These are phyloP conservation scores for Sporobolomyces roseus DNA, from an alignment of 768 basidiomycete species.

Conservation along the genomic window DNA sequence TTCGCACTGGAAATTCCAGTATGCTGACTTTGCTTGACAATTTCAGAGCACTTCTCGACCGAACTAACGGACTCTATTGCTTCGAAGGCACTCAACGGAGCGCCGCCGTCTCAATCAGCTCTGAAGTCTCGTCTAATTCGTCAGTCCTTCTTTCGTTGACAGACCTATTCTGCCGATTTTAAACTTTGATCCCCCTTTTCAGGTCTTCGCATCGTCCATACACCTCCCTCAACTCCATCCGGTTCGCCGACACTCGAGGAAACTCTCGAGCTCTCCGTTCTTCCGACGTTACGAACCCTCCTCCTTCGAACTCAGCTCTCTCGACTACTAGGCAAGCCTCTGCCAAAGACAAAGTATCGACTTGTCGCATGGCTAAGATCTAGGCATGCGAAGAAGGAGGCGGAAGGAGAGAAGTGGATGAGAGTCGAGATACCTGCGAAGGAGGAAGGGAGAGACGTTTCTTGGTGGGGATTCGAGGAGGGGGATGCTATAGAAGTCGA, in stretches of 20 bases:
- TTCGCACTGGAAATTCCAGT: no score
- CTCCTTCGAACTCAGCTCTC: conserved; percentile 31
- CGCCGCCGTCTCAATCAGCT: no score
- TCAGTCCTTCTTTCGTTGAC: not conserved
- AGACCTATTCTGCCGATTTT: not conserved
- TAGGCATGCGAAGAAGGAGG: not conserved
- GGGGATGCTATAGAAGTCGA: conserved; percentile 9
- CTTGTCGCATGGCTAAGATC: conserved; percentile 4
- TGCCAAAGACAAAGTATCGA: conserved; percentile 19
- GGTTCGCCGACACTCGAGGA: not conserved
- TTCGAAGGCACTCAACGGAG: no score
- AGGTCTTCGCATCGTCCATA: not conserved
- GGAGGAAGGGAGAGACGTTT: conserved; percentile 32
- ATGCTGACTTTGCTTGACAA: no score
- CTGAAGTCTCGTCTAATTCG: conserved; percentile 26
- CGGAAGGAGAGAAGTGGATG: conserved; percentile 2
- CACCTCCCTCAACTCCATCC: not conserved
- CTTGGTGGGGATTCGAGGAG: conserved; percentile 30
- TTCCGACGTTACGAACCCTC: conserved; percentile 28
- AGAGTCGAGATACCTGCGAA: conserved; percentile 22
- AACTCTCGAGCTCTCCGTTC: conserved; percentile 15
- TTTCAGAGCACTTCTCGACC: no score
- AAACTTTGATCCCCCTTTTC: not conserved
- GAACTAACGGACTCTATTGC: no score
- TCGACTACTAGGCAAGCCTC: conserved; percentile 5